Evolutionary conservation across 805 yeast species (phyloP).

Genomic region (Cyberlindnera mississippiensis): DNA sequence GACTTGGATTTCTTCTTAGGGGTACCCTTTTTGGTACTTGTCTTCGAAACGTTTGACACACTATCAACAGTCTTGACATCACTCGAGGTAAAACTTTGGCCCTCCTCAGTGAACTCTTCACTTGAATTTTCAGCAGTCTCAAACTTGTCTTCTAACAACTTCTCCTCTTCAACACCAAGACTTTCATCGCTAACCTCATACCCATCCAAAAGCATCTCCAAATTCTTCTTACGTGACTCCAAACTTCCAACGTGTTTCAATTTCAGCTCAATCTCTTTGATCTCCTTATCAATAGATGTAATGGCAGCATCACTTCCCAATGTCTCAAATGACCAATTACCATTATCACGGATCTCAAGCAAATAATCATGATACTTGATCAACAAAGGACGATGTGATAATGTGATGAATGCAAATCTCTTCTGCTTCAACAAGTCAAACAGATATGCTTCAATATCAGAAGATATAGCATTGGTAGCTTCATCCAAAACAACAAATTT

Average conservation of each 20-base stretch:
- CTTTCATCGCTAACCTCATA: slow-evolving; percentile 13
- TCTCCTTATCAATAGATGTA: slow-evolving; percentile 70
- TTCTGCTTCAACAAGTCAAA: slow-evolving; percentile 70
- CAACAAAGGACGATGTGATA: slow-evolving; percentile 78
- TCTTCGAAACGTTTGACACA: neutral
- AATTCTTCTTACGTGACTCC: slow-evolving; percentile 55
- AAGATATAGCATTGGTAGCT: slow-evolving; percentile 89
- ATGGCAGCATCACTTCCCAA: slow-evolving; percentile 64
- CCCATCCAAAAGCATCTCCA: slow-evolving; percentile 38
- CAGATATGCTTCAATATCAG: slow-evolving; percentile 83
- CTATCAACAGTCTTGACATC: neutral
- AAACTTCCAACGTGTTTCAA: slow-evolving; percentile 55
- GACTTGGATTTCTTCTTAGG: neutral
- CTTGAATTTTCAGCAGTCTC: slow-evolving; percentile 3
- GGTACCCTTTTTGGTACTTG: neutral
- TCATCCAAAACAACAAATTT: slow-evolving; percentile 83
- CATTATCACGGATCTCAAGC: slow-evolving; percentile 59
- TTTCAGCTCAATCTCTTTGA: slow-evolving; percentile 58
- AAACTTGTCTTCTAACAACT: slow-evolving; percentile 7
- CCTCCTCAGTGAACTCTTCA: slow-evolving; percentile 8
- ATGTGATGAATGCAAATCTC: slow-evolving; percentile 73
- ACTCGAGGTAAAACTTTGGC: slow-evolving; percentile 1
- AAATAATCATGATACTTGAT: slow-evolving; percentile 80
- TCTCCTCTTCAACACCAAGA: slow-evolving; percentile 3
- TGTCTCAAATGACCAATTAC: slow-evolving; percentile 59